Percentiles rank a stretch among this genome's conserved stretches.
phyloP scores from a whole-genome alignment of 192 early-diverging fungal species.

The Coemansia sp. region DNA sequence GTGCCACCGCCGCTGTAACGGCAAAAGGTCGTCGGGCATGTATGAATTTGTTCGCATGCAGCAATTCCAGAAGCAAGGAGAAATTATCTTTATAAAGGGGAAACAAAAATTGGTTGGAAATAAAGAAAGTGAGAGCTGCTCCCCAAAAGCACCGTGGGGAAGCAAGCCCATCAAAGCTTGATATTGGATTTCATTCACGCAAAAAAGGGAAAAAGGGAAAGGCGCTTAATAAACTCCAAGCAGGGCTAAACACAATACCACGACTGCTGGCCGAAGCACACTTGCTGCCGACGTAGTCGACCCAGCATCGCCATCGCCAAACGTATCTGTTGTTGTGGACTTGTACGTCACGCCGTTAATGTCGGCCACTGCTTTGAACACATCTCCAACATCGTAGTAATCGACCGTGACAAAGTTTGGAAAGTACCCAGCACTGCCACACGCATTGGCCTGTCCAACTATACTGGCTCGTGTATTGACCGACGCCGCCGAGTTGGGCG shows the following conservation, averaged over 20 bases:
- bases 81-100: too few relatives aligned
- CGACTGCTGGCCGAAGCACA: background rate
- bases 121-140: too few relatives aligned
- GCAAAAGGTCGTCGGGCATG: background rate
- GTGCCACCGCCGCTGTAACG: background rate
- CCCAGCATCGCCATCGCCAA: background rate
- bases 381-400: constrained; percentile 66
- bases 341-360: constrained; percentile 56
- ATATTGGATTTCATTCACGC: too few relatives aligned
- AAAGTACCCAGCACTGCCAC: constrained; percentile 39
- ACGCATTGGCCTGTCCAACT: constrained; percentile 58
- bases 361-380: constrained; percentile 54
- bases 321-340: constrained; percentile 20
- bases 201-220: background rate
- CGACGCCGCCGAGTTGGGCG: constrained; percentile 45
- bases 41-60: background rate
- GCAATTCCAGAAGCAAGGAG: too few relatives aligned
- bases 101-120: too few relatives aligned
- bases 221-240: background rate
- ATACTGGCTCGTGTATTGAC: constrained; percentile 61
- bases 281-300: background rate
- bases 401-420: constrained; percentile 75
- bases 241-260: too few relatives aligned
- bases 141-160: too few relatives aligned
- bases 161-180: too few relatives aligned